These are phyloP conservation scores for Nepenthes gracilis DNA, from an alignment of 148 eudicot species.

Conservation along the genomic window DNA sequence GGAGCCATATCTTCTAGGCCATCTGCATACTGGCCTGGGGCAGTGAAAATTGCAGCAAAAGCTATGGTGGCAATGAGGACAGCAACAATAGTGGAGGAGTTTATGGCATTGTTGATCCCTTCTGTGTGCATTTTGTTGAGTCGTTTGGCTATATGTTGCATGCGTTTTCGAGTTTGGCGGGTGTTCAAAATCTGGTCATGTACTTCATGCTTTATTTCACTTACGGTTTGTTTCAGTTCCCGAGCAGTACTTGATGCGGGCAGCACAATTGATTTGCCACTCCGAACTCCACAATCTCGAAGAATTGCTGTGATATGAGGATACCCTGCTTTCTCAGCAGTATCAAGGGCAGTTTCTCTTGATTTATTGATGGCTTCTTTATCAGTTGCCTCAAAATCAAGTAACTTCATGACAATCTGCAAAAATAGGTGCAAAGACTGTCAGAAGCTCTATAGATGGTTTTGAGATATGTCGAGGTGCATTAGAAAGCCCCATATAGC, in stretches of 20 bases:
- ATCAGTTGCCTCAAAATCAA: slow-evolving; percentile 6
- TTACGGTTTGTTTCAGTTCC: slow-evolving; percentile 23
- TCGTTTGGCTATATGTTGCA: slow-evolving; percentile 21
- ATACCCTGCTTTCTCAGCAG: slow-evolving; percentile 8
- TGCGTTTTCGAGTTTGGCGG: slow-evolving; percentile 17
- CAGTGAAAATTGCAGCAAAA: slow-evolving; percentile 27
- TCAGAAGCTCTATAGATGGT: neutral
- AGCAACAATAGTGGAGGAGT: slow-evolving; percentile 34
- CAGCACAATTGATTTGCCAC: slow-evolving; percentile 5
- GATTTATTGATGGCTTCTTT: slow-evolving; percentile 12
- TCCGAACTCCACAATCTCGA: slow-evolving; percentile 6
- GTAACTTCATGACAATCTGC: slow-evolving; percentile 13
- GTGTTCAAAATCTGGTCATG: slow-evolving; percentile 21
- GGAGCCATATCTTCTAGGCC: slow-evolving; percentile 4
- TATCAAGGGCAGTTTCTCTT: slow-evolving; percentile 12
- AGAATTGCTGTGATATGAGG: neutral
- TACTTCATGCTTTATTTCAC: slow-evolving; percentile 28
- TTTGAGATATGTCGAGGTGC: neutral
- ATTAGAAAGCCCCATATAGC: neutral
- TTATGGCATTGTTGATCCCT: slow-evolving; percentile 35
- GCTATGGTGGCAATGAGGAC: slow-evolving; percentile 32
- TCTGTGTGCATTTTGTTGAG: slow-evolving; percentile 28
- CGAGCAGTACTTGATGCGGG: slow-evolving; percentile 4
- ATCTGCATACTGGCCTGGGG: slow-evolving; percentile 26
- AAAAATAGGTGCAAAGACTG: neutral